Conservation (phyloP, 805 yeast genomes). For the Hanseniaspora vineae region DNA sequence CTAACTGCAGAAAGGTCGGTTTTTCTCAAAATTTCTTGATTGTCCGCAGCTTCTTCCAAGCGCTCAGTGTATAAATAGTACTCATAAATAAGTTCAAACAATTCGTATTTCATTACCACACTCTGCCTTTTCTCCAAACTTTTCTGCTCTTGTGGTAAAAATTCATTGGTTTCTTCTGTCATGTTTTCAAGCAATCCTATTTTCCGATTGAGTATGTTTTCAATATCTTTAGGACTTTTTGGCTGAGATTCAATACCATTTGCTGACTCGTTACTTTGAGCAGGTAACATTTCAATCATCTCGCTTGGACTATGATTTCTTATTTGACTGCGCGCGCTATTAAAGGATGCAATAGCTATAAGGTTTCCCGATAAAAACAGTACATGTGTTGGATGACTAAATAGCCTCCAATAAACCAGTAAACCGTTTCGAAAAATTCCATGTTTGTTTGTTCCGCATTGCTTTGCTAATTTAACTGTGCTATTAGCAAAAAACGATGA, state of each 20-base stretch:
- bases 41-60: constrained; percentile 2
- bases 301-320: not conserved
- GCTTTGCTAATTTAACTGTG: too few relatives aligned
- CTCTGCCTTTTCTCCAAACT: not conserved
- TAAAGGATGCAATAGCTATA: not conserved
- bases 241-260: too few relatives aligned
- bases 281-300: not conserved
- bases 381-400: not conserved
- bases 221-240: not conserved
- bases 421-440: not conserved
- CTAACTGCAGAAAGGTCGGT: not conserved
- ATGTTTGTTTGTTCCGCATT: not conserved
- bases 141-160: not conserved
- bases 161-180: not conserved
- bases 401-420: not conserved
- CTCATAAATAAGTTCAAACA: not conserved
- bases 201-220: not conserved
- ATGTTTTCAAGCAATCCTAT: not conserved
- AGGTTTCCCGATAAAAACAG: not conserved
- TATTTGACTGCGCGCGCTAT: too few relatives aligned
- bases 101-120: not conserved
- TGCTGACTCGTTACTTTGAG: not conserved
- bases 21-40: not conserved
- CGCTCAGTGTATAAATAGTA: constrained; percentile 1
- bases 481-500: too few relatives aligned